Conservation (phyloP, 371 early-diverging fungal species). For the Gilbertella persicaria region DNA sequence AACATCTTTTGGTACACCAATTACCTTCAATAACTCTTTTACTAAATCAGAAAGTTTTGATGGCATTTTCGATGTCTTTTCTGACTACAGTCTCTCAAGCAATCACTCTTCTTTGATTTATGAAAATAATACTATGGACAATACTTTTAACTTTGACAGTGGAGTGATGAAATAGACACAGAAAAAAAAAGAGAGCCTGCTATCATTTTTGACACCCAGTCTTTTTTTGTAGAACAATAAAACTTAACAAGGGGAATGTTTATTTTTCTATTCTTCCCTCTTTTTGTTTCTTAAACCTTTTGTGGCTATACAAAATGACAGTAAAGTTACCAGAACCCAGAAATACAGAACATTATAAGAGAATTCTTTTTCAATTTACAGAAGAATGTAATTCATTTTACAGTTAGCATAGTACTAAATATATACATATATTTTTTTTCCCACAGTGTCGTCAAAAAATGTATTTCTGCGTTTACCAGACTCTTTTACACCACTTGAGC, state of each 20-base stretch:
- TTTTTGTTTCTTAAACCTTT: neutral
- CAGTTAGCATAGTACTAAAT: neutral
- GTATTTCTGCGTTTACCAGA: conserved; percentile 43
- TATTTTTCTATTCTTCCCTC: neutral
- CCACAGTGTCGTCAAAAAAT: conserved; percentile 41
- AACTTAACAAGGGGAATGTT: neutral
- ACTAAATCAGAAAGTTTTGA: too few species aligned
- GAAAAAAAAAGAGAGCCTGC: neutral
- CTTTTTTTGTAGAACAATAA: neutral
- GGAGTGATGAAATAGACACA: too few species aligned
- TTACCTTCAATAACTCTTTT: too few species aligned
- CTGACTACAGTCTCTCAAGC: too few species aligned
- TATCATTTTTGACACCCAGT: neutral
- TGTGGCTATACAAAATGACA: conserved; percentile 1
- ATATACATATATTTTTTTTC: conserved; percentile 1
- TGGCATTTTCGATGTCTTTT: too few species aligned
- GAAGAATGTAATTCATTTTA: conserved; percentile 37
- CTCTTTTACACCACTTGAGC: conserved; percentile 41
- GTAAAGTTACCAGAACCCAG: conserved; percentile 21
- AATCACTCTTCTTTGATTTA: too few species aligned
- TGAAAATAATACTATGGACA: too few species aligned
- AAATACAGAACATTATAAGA: conserved; percentile 28
- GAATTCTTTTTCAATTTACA: conserved; percentile 40
- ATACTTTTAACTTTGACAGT: too few species aligned
- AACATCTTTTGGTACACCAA: too few species aligned